Evolutionary conservation across 805 yeast species (phyloP).

Genomic region (Candida verbasci): DNA sequence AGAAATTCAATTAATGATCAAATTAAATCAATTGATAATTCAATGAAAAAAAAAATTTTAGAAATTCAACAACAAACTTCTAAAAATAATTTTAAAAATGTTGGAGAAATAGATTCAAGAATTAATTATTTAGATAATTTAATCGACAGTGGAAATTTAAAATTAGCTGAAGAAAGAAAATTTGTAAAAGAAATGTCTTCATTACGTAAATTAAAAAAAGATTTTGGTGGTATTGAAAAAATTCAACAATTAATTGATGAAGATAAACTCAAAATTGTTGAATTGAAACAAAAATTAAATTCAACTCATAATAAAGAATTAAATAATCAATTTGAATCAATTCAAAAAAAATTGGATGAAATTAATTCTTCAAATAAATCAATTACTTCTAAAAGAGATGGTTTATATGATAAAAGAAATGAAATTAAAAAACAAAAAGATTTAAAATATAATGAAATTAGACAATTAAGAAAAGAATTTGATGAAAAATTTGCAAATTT

Average conservation of each 20-base stretch:
- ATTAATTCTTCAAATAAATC: constrained; percentile 57
- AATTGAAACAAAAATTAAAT: constrained; percentile 63
- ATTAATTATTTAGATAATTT: constrained; percentile 62
- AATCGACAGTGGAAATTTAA: constrained; percentile 73
- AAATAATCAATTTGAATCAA: constrained; percentile 61
- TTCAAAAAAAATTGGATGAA: constrained; percentile 66
- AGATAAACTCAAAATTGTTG: constrained; percentile 71
- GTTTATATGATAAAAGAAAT: constrained; percentile 60
- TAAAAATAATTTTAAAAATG: constrained; percentile 63
- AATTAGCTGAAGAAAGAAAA: constrained; percentile 88
- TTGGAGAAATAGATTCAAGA: constrained; percentile 66
- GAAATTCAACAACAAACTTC: constrained; percentile 72
- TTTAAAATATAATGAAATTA: constrained; percentile 60
- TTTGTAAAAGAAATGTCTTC: constrained; percentile 78
- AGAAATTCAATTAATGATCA: constrained; percentile 58
- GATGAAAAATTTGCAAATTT: constrained; percentile 72
- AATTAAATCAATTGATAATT: constrained; percentile 64
- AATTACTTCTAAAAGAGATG: constrained; percentile 61
- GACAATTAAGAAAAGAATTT: constrained; percentile 66
- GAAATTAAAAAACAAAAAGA: constrained; percentile 66
- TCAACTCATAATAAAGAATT: constrained; percentile 59
- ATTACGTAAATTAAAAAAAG: constrained; percentile 76
- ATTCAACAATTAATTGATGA: constrained; percentile 75
- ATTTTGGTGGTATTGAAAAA: constrained; percentile 67
- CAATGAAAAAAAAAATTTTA: constrained; percentile 66